Evolutionary conservation across 164 flowering plant species (phyloP), one percentile per base, ranked within the genome.

Genomic region (Vitis cinerea): DNA sequence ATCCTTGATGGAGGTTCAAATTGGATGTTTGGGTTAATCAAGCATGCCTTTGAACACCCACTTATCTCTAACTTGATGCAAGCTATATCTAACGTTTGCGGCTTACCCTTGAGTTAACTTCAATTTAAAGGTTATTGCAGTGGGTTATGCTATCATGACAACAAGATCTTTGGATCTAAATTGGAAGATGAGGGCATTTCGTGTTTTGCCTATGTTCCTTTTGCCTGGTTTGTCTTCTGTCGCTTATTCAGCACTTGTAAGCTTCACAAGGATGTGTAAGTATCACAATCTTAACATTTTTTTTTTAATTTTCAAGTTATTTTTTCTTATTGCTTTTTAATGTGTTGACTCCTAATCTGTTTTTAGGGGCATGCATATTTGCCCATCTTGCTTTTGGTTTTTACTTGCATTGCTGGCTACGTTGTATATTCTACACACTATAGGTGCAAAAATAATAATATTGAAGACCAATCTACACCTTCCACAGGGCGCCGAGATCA

Each of bases 151-250:
- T 66, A 84, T 93, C 68, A 81, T 88, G 85, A 90, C 88, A 57
- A 91, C 96, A 65, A 87, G 98, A 79, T 67, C 91, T 70, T 62
- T 81, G 74, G 87, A 84, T 71, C 66, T 93, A 79, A 55, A 92
- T 68, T 95, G 98, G 98, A 88, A 91, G 72, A 90, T 80, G 85
- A 91, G 97, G 78, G 91, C 92, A 29, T 74, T 86, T 59, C 82
- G 91, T 37, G 91, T 95, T 64, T 76, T 88, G 64, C 98, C 97
- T 1, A 91, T 95, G 93, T 95, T 95, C 75, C 75, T 87, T 67
- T 79, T 88, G 82, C 98, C 97, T 67, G 87, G 65, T 64, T 69
- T 95, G 19, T 84, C 87, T 31, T 72, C 75, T 61, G 52, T 74
- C 59, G 71, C 79, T 16, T 89, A 95, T 75, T 81, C 89, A 50